These are phyloP conservation scores for Evansstolkia leycettana DNA, from an alignment of 495 filamentous ascomycete species.

Conservation along the genomic window DNA sequence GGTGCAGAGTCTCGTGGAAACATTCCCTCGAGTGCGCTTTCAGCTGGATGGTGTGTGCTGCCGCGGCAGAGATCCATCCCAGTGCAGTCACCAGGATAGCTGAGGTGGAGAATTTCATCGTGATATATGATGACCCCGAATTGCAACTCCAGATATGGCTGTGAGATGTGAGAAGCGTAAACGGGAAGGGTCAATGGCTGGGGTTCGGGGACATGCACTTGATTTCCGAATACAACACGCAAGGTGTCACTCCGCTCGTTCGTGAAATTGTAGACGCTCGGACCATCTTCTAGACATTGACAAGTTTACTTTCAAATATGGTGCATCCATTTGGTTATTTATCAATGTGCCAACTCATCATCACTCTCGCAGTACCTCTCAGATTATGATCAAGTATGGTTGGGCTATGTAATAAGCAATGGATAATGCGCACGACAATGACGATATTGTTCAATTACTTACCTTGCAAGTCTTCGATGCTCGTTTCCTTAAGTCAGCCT, in stretches of 20 bases:
- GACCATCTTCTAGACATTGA: constrained; percentile 12
- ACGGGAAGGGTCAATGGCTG: constrained; percentile 3
- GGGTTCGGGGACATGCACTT: constrained; percentile 6
- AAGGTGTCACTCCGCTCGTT: constrained; percentile 21
- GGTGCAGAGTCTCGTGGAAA: constrained; percentile 89
- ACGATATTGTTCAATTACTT: too few relatives aligned
- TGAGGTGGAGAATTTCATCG: constrained; percentile 42
- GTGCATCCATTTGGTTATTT: too few relatives aligned
- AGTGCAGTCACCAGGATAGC: constrained; percentile 51
- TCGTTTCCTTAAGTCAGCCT: too few relatives aligned
- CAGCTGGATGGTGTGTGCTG: constrained; percentile 91
- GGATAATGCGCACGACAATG: too few relatives aligned
- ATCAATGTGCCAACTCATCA: too few relatives aligned
- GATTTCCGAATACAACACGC: constrained; percentile 14
- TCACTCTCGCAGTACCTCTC: too few relatives aligned
- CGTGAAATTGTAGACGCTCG: constrained; percentile 27
- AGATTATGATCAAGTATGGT: too few relatives aligned
- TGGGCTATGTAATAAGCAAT: too few relatives aligned
- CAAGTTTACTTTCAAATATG: too few relatives aligned
- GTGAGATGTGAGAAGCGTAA: constrained; percentile 6
- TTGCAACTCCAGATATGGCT: too few relatives aligned
- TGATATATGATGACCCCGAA: too few relatives aligned
- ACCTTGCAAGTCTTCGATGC: too few relatives aligned
- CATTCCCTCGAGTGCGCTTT: constrained; percentile 85
- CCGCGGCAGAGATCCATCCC: constrained; percentile 46